Conservation (phyloP, 192 early-diverging fungal species). For the Backusella macrospora region DNA sequence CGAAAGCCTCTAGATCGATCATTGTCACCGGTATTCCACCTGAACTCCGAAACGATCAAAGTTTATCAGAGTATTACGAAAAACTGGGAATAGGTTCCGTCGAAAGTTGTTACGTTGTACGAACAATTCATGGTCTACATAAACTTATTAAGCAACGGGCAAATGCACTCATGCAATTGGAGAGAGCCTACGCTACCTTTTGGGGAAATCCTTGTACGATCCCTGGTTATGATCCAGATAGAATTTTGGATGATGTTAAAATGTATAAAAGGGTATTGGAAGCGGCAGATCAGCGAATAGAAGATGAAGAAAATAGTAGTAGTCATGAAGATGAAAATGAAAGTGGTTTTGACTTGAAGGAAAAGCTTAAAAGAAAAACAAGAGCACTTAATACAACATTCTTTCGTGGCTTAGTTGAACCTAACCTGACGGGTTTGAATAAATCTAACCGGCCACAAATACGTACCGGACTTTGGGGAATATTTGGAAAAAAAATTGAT, state of each 20-base stretch:
- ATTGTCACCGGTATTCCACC: constrained; percentile 56
- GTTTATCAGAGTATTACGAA: constrained; percentile 56
- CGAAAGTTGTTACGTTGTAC: constrained; percentile 55
- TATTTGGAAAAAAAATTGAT: constrained; percentile 65
- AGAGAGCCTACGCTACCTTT: constrained; percentile 54
- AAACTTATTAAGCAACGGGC: constrained; percentile 49
- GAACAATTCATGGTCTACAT: constrained; percentile 50
- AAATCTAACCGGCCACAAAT: constrained; percentile 44
- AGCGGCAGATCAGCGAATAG: not conserved
- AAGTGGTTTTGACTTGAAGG: not conserved
- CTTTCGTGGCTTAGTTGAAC: constrained; percentile 8
- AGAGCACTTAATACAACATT: not conserved
- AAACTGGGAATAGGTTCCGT: constrained; percentile 57
- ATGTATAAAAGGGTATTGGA: constrained; percentile 14
- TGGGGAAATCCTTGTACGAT: constrained; percentile 71
- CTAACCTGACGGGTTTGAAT: not conserved
- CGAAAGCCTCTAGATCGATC: constrained; percentile 44
- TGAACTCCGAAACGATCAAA: constrained; percentile 52
- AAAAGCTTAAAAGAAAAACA: constrained; percentile 13
- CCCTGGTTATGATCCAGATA: constrained; percentile 61
- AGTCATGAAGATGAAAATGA: constrained; percentile 9
- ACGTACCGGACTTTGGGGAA: constrained; percentile 41
- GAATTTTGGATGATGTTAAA: constrained; percentile 43
- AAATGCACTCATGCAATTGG: constrained; percentile 50
- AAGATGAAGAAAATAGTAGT: not conserved